Percentiles rank a stretch among this genome's conserved stretches.
These are phyloP conservation scores for Sphagnum magellanicum DNA, from an alignment of 228 moss, liverwort and hornwort species.

Conservation along the genomic window DNA sequence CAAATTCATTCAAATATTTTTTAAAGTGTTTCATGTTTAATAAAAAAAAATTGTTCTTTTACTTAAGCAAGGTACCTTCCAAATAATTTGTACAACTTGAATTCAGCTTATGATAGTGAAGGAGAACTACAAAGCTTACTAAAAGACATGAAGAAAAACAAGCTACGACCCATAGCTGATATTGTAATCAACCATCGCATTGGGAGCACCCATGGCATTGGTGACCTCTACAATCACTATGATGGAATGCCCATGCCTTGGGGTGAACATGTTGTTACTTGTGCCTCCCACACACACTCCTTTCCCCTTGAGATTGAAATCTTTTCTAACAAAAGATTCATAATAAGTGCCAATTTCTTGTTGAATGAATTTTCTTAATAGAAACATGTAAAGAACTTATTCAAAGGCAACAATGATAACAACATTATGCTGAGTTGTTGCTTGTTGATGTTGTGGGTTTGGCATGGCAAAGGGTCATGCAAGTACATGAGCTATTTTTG, in stretches of 20 bases:
- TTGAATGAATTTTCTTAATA: background rate
- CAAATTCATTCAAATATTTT: too few relatives aligned
- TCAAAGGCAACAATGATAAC: background rate
- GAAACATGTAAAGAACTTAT: background rate
- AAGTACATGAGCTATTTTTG: conserved; percentile 72
- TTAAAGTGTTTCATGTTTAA: too few relatives aligned
- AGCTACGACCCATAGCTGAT: conserved; percentile 77
- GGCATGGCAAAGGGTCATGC: conserved; percentile 53
- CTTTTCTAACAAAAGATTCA: background rate
- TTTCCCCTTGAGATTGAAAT: background rate
- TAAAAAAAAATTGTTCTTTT: background rate
- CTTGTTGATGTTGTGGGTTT: background rate
- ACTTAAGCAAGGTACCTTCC: conserved; percentile 66
- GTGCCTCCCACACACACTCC: conserved; percentile 20
- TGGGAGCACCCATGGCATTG: conserved; percentile 67
- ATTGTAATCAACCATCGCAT: conserved; percentile 95
- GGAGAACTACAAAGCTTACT: conserved; percentile 61
- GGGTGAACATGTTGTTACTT: conserved; percentile 90
- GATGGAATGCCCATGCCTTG: conserved; percentile 94
- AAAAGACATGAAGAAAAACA: conserved; percentile 41
- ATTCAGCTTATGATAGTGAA: conserved; percentile 76
- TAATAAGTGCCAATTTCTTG: background rate
- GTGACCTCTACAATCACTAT: conserved; percentile 84
- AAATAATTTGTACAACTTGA: conserved; percentile 68
- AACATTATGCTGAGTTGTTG: background rate